phyloP scores from a whole-genome alignment of 129 eudicot genomes.

The Pittosporum tobira region DNA sequence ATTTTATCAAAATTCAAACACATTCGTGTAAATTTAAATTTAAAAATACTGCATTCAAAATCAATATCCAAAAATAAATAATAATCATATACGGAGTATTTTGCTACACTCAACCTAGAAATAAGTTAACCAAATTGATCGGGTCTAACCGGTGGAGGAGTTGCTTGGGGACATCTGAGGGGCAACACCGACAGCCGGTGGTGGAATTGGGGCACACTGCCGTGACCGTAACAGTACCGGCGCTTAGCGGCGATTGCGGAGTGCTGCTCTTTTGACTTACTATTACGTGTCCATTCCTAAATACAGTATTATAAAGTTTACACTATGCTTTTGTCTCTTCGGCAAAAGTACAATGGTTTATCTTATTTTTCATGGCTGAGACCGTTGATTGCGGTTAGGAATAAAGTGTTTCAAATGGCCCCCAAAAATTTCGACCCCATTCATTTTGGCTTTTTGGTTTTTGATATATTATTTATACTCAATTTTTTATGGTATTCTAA shows the following conservation, averaged over 20 bases:
- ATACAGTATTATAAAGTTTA: neutral
- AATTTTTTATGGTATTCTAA: no score
- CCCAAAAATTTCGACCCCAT: constrained; percentile 18
- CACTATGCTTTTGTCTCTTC: neutral
- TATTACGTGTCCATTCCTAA: constrained; percentile 15
- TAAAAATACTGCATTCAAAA: no score
- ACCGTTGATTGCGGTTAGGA: constrained; percentile 65
- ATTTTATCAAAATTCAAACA: no score
- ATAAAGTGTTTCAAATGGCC: constrained; percentile 18
- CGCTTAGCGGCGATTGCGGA: constrained; percentile 38
- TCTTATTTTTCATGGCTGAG: constrained; percentile 6
- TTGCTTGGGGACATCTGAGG: no score
- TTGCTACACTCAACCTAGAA: no score
- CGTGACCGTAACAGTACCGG: constrained; percentile 43
- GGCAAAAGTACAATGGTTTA: neutral
- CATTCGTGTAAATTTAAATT: no score
- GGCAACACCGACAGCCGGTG: constrained; percentile 14
- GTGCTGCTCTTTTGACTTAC: constrained; percentile 25
- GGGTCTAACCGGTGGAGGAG: no score
- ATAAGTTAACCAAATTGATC: no score
- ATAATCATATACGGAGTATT: no score
- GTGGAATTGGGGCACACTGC: constrained; percentile 9
- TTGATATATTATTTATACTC: neutral
- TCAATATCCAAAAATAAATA: no score
- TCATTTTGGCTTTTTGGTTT: neutral